Percentiles rank a stretch among this genome's conserved stretches.
Evolutionary conservation across 768 basidiomycete species (phyloP).

Genomic region (Cantharellus cinnabarinus): DNA sequence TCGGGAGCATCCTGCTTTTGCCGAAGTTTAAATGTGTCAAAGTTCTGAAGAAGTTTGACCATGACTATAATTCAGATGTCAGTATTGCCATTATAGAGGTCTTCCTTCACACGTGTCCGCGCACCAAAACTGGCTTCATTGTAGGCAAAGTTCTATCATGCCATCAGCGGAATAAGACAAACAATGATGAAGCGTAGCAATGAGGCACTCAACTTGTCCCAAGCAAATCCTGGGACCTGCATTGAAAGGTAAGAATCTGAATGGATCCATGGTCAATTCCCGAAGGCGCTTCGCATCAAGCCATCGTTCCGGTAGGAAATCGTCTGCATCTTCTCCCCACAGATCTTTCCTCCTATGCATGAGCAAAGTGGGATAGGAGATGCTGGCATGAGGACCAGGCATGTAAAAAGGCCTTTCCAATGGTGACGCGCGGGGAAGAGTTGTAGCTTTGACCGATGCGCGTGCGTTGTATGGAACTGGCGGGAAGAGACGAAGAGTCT

Average conservation of each 20-base stretch:
- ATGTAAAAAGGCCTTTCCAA: constrained; percentile 3
- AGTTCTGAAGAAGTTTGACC: constrained; percentile 4
- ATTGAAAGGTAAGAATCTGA: neutral
- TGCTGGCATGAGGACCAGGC: constrained; percentile 3
- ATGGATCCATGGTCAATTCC: constrained; percentile 4
- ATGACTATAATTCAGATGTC: neutral
- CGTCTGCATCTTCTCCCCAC: constrained; percentile 18
- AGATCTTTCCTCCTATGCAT: constrained; percentile 14
- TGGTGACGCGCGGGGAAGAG: neutral
- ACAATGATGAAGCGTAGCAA: neutral
- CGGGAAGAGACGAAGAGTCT: constrained; percentile 33
- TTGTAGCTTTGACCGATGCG: constrained; percentile 11
- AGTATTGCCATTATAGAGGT: neutral
- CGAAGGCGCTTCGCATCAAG: constrained; percentile 18
- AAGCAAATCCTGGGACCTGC: constrained; percentile 3
- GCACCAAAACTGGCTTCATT: constrained; percentile 5
- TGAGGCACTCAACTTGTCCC: constrained; percentile 2
- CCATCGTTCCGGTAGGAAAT: constrained; percentile 18
- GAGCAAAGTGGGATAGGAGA: constrained; percentile 4
- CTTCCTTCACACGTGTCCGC: neutral
- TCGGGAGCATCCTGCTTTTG: constrained; percentile 5
- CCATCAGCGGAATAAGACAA: neutral
- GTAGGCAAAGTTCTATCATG: constrained; percentile 7
- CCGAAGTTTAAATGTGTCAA: constrained; percentile 2
- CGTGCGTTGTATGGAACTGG: constrained; percentile 17